Conservation (phyloP, 2,329 filamentous ascomycete species). For the Diaporthe sp. region DNA sequence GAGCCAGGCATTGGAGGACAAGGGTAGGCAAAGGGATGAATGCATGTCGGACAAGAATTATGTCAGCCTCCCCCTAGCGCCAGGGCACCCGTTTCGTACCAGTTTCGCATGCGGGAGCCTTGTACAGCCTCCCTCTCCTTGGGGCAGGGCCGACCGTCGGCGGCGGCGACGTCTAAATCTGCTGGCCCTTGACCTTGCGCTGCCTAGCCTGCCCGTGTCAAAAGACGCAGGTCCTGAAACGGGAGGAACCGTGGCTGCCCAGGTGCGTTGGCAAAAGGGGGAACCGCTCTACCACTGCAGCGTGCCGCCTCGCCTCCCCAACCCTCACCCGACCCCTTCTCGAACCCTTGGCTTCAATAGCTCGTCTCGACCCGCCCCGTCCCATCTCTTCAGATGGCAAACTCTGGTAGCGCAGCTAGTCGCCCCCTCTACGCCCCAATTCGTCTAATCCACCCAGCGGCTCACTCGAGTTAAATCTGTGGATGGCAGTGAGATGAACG, state of each 20-base stretch:
- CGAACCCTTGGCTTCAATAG: constrained; percentile 36
- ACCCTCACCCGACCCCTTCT: neutral
- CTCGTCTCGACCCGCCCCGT: constrained; percentile 34
- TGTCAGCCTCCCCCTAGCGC: constrained; percentile 12
- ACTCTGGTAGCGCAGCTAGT: neutral
- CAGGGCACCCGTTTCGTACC: constrained; percentile 29
- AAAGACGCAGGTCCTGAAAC: constrained; percentile 15
- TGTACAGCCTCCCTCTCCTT: neutral
- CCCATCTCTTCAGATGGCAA: constrained; percentile 7
- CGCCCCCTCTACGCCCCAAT: neutral
- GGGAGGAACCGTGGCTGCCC: constrained; percentile 15
- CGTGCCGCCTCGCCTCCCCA: neutral
- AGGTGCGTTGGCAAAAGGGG: constrained; percentile 2
- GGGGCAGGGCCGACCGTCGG: neutral
- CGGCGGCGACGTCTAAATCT: constrained; percentile 29
- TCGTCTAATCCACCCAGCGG: neutral
- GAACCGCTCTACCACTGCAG: neutral
- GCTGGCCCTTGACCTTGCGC: neutral
- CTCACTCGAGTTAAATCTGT: constrained; percentile 7
- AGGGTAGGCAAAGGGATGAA: neutral
- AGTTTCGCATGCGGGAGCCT: constrained; percentile 28
- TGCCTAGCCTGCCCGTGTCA: constrained; percentile 27
- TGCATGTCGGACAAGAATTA: neutral
- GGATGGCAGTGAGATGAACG: constrained; percentile 22
- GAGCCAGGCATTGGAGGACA: neutral